Conservation (phyloP, 1,139 yeast genomes). For the Candida dubliniensis region DNA sequence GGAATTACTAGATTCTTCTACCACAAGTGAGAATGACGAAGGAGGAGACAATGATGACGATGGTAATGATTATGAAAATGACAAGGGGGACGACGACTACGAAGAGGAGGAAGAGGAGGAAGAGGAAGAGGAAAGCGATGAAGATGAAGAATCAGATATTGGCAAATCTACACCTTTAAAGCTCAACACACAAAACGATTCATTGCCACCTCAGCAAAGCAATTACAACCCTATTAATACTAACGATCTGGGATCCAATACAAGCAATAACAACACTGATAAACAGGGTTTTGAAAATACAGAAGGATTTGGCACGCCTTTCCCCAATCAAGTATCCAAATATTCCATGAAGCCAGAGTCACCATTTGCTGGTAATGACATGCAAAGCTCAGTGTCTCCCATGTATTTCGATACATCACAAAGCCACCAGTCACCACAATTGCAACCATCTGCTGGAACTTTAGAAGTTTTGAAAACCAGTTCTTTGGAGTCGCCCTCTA, state of each 20-base stretch:
- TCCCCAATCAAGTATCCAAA: constrained; percentile 16
- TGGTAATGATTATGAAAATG: constrained; percentile 30
- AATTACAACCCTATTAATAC: background rate
- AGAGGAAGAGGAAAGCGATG: constrained; percentile 29
- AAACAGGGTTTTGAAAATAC: constrained; percentile 2
- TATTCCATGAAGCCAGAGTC: constrained; percentile 26
- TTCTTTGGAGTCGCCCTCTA: constrained; percentile 10
- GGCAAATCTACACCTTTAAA: constrained; percentile 30
- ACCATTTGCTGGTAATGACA: constrained; percentile 28
- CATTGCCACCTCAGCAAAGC: constrained; percentile 5
- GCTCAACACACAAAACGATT: constrained; percentile 28
- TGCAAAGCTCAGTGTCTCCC: constrained; percentile 21
- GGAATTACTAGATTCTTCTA: constrained; percentile 11
- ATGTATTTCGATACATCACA: constrained; percentile 18
- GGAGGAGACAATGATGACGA: constrained; percentile 27
- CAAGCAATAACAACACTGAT: background rate
- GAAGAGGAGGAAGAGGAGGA: constrained; percentile 27
- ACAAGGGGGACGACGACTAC: constrained; percentile 27
- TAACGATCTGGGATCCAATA: background rate
- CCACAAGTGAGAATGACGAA: background rate
- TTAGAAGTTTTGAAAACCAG: constrained; percentile 5
- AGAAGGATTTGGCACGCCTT: constrained; percentile 31
- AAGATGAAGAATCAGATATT: constrained; percentile 15
- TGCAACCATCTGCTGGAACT: constrained; percentile 4
- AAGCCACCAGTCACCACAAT: constrained; percentile 13